These are phyloP conservation scores for Rubroboletus satanas DNA, from an alignment of 768 basidiomycete genomes.

Conservation along the genomic window DNA sequence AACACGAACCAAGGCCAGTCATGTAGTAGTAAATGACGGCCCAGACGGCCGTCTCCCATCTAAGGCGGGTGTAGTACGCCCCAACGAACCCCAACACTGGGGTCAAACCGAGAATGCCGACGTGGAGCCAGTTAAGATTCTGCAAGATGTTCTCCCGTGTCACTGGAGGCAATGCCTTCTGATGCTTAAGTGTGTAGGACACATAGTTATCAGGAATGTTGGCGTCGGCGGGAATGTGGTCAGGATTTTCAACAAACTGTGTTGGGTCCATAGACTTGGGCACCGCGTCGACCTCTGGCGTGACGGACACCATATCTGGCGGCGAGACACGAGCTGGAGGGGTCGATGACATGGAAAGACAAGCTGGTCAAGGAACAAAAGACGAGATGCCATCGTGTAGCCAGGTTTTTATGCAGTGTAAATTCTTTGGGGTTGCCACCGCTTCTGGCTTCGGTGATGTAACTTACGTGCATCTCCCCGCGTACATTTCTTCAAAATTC, in stretches of 20 bases:
- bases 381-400: background rate
- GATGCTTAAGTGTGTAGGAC: conserved; percentile 63
- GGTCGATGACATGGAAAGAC: conserved; percentile 23
- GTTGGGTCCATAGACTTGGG: conserved; percentile 1
- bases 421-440: conserved; percentile 37
- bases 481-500: background rate
- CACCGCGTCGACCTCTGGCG: background rate
- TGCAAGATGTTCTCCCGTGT: conserved; percentile 52
- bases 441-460: conserved; percentile 1
- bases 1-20: conserved; percentile 73
- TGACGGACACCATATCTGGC: conserved; percentile 15
- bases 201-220: conserved; percentile 84
- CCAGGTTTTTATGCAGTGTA: conserved; percentile 24
- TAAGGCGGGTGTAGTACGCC: conserved; percentile 57
- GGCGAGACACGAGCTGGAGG: conserved; percentile 18
- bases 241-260: conserved; percentile 26
- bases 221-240: conserved; percentile 42
- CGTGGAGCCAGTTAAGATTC: conserved; percentile 77
- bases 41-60: conserved; percentile 73
- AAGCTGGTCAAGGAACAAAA: conserved; percentile 25
- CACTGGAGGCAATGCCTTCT: conserved; percentile 66
- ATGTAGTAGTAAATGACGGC: conserved; percentile 66
- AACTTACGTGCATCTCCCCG: background rate
- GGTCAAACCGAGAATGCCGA: conserved; percentile 66
- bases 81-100: conserved; percentile 76